Conservation (phyloP, 2,329 filamentous ascomycete genomes). For the Rhinocladiella mackenziei region DNA sequence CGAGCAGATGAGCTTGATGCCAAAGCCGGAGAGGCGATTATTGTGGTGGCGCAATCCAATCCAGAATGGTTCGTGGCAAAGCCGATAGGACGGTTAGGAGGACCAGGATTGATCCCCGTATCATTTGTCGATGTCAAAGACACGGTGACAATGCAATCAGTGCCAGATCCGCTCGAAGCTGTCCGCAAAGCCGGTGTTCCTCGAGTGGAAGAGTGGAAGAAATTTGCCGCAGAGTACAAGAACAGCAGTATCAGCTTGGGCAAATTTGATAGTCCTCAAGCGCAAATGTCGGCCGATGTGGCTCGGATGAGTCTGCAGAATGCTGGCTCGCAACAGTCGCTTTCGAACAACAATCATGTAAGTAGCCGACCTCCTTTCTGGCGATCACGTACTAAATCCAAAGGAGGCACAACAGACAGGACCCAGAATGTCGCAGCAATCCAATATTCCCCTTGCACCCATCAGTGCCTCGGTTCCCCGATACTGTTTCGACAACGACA, state of each 20-base stretch:
- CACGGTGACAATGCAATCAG: constrained; percentile 80
- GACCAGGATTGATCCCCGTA: constrained; percentile 90
- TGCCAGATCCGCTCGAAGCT: constrained; percentile 76
- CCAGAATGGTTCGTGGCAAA: constrained; percentile 99
- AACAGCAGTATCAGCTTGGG: constrained; percentile 96
- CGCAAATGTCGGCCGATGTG: constrained; percentile 65
- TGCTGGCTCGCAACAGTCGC: constrained; percentile 25
- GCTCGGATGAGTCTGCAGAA: constrained; percentile 72
- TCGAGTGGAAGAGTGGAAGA: constrained; percentile 98
- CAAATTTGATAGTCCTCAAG: constrained; percentile 63
- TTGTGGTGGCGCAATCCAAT: constrained; percentile 97
- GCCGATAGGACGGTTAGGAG: constrained; percentile 94
- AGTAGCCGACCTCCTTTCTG: constrained; percentile 34
- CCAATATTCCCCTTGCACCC: constrained; percentile 62
- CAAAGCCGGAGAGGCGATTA: constrained; percentile 92
- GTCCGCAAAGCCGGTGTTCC: constrained; percentile 86
- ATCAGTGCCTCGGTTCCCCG: constrained; percentile 79
- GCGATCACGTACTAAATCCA: constrained; percentile 39
- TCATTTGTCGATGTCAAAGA: constrained; percentile 96
- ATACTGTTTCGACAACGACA: constrained; percentile 94
- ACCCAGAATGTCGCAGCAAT: constrained; percentile 37
- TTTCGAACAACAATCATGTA: constrained; percentile 26
- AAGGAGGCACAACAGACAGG: constrained; percentile 35
- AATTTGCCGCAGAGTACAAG: constrained; percentile 98
- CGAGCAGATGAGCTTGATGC: constrained; percentile 93